Base-by-base conservation (phyloP, 2,329 filamentous ascomycete genomes). In the Malbranchea zuffiana region DNA sequence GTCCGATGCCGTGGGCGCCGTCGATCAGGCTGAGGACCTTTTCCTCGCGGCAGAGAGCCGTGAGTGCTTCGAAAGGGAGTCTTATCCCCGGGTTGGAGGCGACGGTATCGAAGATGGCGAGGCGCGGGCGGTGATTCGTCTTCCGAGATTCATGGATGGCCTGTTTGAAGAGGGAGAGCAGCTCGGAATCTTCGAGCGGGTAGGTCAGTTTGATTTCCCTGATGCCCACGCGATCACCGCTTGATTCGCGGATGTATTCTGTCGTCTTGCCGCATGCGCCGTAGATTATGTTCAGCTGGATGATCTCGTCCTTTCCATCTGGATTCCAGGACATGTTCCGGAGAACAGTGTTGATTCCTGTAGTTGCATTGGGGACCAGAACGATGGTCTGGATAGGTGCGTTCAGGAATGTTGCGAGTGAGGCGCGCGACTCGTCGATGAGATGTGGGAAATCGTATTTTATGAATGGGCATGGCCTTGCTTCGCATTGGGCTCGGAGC, bases 1-100 rank as follows among this genome's bases (percentile, higher is more conserved):
- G 80, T 2, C 88, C 88, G 16, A 93, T 63, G 1, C 80, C 80
- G 59, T 96, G 88, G 0, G 88, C 88, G 11, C 75, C 87, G 54
- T 96, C 88, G 24, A 95, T 66, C 12, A 84, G 64, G 48, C 80
- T 86, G 36, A 88, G 53, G 3, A 95, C 63, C 0, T 71, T 74
- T 16, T 78, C 64, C 39, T 78, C 71, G 29, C 68, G 71, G 55
- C 86, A 94, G 1, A 71, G 65, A 3, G 56, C 54, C 1, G 71
- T 69, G 39, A 90, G 60, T 1, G 56, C 59, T 52, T 84, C 74
- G 57, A 80, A 92, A 0, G 85, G 85, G 47, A 90, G 71, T 2
- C 75, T 63, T 0, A 90, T 67, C 1, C 82, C 84, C 0, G 85
- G 85, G 17, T 80, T 64, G 10, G 79, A 83, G 4, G 76, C 75